Evolutionary conservation across 305 asterid genomes (phyloP).

Genomic region (Fraxinus floribunda): DNA sequence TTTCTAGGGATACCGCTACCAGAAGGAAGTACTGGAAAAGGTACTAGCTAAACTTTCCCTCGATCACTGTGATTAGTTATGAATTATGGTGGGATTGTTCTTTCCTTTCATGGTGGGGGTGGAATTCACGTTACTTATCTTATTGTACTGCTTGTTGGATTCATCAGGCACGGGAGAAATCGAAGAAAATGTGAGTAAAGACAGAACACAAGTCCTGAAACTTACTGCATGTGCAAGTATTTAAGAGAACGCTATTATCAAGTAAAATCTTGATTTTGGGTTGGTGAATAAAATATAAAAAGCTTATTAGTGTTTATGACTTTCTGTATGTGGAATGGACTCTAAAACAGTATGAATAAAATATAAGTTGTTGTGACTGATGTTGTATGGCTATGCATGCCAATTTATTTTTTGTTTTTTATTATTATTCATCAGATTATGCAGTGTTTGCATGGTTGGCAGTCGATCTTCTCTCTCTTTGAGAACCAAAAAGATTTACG

Average conservation of each 20-base stretch:
- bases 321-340: neutral
- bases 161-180: constrained; percentile 24
- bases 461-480: neutral
- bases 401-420: no score
- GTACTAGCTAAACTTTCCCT: constrained; percentile 27
- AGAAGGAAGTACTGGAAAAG: constrained; percentile 49
- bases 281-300: neutral
- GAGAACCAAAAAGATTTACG: no score
- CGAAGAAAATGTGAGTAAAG: constrained; percentile 19
- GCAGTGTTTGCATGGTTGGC: no score
- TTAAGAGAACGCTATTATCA: neutral
- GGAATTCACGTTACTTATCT: neutral
- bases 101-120: neutral
- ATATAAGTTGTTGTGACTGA: no score
- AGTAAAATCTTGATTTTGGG: neutral
- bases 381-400: no score
- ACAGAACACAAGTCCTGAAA: neutral
- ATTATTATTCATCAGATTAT: no score
- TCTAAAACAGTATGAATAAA: no score
- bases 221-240: neutral
- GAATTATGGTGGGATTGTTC: neutral
- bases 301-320: no score
- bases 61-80: neutral
- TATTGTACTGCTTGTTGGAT: neutral
- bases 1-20: constrained; percentile 55